Evolutionary conservation across 2,329 filamentous ascomycete species (phyloP), one percentile per base, ranked within the genome.

Genomic region (Pyrenophora tritici-repentis): DNA sequence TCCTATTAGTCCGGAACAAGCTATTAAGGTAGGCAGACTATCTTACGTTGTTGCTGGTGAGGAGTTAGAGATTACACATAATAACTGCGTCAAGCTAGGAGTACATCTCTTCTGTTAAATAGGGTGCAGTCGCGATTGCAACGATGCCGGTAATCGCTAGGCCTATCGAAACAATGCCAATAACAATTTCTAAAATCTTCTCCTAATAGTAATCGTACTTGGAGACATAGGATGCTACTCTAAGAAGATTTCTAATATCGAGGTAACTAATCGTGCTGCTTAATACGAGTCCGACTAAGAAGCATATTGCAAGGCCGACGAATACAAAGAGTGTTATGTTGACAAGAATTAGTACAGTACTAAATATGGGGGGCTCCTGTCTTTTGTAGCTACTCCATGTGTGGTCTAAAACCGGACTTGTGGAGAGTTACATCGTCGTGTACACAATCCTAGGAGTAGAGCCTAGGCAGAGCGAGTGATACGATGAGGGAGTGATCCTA

Each of bases 1-100:
- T 46, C 17, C 20, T 51, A 7, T 51, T 38, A 51, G 22, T 17
- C 6, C 13, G n/a, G 6, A 13, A 22, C 22, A 2, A 41, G 13
- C 16, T 12, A 24, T 37, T 6, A 16, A 45, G 18, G 42, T 24
- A 26, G 32, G 32, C 24, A 51, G 48, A 32, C 10, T 20, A 9
- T 26, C 48, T 51, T 0, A 51, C 37, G 3, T 51, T 51, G 3
- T 36, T 42, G 32, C 37, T 51, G 12, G 13, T 38, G 17, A 51
- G 48, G 38, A 51, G 18, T 46, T 51, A 13, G 22, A 51, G 48
- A 38, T 51, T 51, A 46, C 13, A 51, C 31, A 51, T 51, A 10
- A 51, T 46, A 12, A 51, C 24, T 51, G 16, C 37, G 17, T 51
- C 32, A 13, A 51, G 48, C 48, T 16, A 51, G 37, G 3, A 29